Evolutionary conservation across 139 green algal species (phyloP).

Genomic region (Spirogloea muscicola): DNA sequence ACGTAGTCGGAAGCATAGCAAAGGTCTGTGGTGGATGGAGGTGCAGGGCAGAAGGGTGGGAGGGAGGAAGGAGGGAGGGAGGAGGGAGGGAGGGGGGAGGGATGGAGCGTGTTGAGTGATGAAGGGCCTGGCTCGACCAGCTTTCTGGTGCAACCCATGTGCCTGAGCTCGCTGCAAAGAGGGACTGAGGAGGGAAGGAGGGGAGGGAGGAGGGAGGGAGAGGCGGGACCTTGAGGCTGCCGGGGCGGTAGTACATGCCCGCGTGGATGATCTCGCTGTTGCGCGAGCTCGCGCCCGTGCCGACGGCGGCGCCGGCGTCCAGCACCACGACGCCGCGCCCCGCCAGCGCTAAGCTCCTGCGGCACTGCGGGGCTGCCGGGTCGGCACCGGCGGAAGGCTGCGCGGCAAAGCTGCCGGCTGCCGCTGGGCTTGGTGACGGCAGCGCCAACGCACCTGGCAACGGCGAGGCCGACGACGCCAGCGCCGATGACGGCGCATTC

Average conservation of each 20-base stretch:
- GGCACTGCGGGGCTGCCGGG: too few relatives aligned
- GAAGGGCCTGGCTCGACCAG: not conserved
- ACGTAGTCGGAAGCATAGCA: too few relatives aligned
- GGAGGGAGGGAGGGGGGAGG: not conserved
- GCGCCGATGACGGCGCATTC: constrained; percentile 38
- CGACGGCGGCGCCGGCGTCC: not conserved
- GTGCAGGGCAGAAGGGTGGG: not conserved
- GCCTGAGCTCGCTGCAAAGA: not conserved
- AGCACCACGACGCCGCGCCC: constrained; percentile 32
- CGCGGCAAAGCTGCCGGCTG: too few relatives aligned
- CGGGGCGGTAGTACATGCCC: constrained; percentile 29
- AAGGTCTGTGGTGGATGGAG: too few relatives aligned
- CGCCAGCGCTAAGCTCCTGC: not conserved
- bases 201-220: not conserved
- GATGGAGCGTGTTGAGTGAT: not conserved
- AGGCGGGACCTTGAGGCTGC: constrained; percentile 8
- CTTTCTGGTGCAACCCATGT: not conserved
- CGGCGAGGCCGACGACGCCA: constrained; percentile 29
- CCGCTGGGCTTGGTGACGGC: too few relatives aligned
- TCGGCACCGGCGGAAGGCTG: too few relatives aligned
- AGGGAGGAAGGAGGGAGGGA: not conserved
- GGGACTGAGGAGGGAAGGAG: not conserved
- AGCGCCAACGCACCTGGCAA: too few relatives aligned
- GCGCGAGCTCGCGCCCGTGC: constrained; percentile 9
- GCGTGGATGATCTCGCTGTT: constrained; percentile 44